phyloP scores from a whole-genome alignment of 345 rosid genomes.

The Lepidium aucheri region DNA sequence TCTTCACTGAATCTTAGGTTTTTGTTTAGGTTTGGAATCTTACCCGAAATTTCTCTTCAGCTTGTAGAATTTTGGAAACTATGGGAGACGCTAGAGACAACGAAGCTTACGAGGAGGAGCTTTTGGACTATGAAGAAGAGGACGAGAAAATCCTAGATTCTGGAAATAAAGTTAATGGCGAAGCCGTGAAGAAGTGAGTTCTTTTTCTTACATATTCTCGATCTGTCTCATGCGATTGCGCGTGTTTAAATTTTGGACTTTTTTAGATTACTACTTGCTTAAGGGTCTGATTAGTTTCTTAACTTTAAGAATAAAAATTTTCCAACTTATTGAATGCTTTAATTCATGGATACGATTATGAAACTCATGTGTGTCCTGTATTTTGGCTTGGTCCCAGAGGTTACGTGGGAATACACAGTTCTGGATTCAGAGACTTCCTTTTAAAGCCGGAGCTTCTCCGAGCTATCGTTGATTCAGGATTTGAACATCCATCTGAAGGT shows the following conservation, averaged over 20 bases:
- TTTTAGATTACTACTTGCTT: background rate
- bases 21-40: background rate
- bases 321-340: too few relatives aligned
- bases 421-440: slow-evolving; percentile 99
- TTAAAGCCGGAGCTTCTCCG: slow-evolving; percentile 98
- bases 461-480: slow-evolving; percentile 95
- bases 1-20: background rate
- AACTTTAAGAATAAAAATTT: background rate
- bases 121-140: slow-evolving; percentile 93
- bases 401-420: slow-evolving; percentile 96
- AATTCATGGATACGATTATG: too few relatives aligned
- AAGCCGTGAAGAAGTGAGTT: slow-evolving; percentile 78
- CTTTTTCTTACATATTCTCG: background rate
- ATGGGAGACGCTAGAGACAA: slow-evolving; percentile 95
- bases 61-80: slow-evolving; percentile 11
- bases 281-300: background rate
- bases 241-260: background rate
- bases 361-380: too few relatives aligned
- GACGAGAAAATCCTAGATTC: slow-evolving; percentile 85
- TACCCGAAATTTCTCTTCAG: background rate
- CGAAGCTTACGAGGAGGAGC: slow-evolving; percentile 99
- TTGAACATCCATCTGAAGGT: slow-evolving; percentile 99
- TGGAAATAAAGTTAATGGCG: slow-evolving; percentile 68
- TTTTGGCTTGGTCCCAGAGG: slow-evolving; percentile 40
- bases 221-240: background rate